A percentile compares a stretch with the other conserved stretches of the same genome.
These are phyloP conservation scores for Psidium friedrichsthalianum DNA, from an alignment of 345 rosid genomes.

Conservation along the genomic window DNA sequence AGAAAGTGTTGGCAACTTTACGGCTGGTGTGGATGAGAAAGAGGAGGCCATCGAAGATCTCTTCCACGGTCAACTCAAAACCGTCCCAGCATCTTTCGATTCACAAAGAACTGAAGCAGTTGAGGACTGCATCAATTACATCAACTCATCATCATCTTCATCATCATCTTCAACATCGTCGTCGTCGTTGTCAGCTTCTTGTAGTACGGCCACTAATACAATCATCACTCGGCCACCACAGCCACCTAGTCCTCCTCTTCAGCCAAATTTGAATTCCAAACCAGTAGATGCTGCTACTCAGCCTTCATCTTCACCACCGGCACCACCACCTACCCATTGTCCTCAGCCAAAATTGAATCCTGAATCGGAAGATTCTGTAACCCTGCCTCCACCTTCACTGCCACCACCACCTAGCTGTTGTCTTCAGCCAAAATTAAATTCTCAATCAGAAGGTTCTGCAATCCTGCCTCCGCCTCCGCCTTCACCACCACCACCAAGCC, in stretches of 20 bases:
- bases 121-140: constrained; percentile 77
- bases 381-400: neutral
- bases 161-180: constrained; percentile 40
- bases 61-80: constrained; percentile 20
- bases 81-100: constrained; percentile 28
- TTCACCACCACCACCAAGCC: neutral
- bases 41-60: constrained; percentile 28
- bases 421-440: neutral
- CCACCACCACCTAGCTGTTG: neutral
- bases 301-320: neutral
- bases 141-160: constrained; percentile 33
- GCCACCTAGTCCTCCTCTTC: neutral
- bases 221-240: neutral
- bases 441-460: neutral
- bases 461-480: neutral
- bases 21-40: constrained; percentile 21
- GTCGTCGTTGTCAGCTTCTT: constrained; percentile 11
- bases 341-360: neutral
- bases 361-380: neutral
- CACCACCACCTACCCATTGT: neutral
- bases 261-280: neutral
- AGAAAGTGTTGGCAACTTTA: constrained; percentile 29
- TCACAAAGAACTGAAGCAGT: constrained; percentile 55
- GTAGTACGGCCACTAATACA: neutral
- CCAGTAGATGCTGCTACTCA: neutral